Evolutionary conservation across 2,329 filamentous ascomycete genomes (phyloP).

Genomic region (Colletotrichum acutatum): DNA sequence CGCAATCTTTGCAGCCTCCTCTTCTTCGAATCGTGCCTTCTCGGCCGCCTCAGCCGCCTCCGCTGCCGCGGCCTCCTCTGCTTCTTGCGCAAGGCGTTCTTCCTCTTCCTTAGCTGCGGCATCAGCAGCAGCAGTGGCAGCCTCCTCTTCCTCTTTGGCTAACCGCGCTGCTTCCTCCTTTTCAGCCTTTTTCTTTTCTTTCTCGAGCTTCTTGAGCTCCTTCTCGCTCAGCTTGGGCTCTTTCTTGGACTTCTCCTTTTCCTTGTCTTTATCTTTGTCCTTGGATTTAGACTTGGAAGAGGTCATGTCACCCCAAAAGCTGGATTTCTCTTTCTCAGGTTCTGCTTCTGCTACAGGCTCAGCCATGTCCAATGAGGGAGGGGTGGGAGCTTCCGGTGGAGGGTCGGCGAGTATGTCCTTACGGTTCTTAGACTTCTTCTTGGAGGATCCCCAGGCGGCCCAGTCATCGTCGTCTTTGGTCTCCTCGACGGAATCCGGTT

Average conservation of each 20-base stretch:
- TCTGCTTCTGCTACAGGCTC: slow-evolving; percentile 52
- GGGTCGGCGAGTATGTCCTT: slow-evolving; percentile 53
- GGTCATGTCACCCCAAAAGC: slow-evolving; percentile 48
- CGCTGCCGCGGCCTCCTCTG: slow-evolving; percentile 43
- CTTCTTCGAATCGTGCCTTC: slow-evolving; percentile 35
- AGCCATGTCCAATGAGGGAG: slow-evolving; percentile 58
- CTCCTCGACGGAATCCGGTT: slow-evolving; percentile 58
- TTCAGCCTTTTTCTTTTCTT: slow-evolving; percentile 57
- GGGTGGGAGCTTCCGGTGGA: slow-evolving; percentile 60
- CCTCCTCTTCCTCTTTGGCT: slow-evolving; percentile 50
- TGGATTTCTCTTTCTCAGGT: slow-evolving; percentile 40
- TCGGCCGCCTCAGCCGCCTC: slow-evolving; percentile 45
- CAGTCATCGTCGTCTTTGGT: slow-evolving; percentile 55
- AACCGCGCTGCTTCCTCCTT: slow-evolving; percentile 54
- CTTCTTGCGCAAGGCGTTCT: slow-evolving; percentile 43
- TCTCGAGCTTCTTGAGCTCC: slow-evolving; percentile 63
- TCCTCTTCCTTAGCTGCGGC: slow-evolving; percentile 42
- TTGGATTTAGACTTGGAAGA: slow-evolving; percentile 54
- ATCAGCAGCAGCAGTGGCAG: slow-evolving; percentile 40
- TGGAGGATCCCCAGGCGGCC: slow-evolving; percentile 53
- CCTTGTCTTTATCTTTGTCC: slow-evolving; percentile 50
- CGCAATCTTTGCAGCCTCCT: slow-evolving; percentile 42
- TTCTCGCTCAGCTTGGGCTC: slow-evolving; percentile 60
- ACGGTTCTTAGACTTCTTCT: slow-evolving; percentile 55
- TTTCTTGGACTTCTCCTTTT: slow-evolving; percentile 55